A percentile compares a stretch with the other conserved stretches of the same genome.
These are phyloP conservation scores for Ophiocytium majus DNA, from an alignment of 352 stramenopile species.

Conservation along the genomic window DNA sequence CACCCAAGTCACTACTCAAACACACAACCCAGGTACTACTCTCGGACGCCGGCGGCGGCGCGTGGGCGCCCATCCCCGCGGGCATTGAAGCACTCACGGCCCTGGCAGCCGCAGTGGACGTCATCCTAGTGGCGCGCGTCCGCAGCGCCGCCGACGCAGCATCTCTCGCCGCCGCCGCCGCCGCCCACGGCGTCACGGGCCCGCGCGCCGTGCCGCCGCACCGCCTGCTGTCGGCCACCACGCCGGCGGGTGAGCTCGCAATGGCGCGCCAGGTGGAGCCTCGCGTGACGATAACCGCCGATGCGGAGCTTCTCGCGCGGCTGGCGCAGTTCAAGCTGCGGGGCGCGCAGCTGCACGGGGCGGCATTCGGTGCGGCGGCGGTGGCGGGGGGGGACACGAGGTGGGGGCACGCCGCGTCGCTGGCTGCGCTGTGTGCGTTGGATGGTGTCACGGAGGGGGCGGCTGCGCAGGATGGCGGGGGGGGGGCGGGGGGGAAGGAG, in stretches of 20 bases:
- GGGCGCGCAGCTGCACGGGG: neutral
- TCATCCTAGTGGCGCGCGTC: neutral
- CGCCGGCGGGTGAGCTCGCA: neutral
- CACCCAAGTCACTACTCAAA: too few relatives aligned
- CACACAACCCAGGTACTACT: too few relatives aligned
- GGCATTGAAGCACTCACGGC: too few relatives aligned
- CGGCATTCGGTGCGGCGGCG: neutral
- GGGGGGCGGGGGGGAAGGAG: too few relatives aligned
- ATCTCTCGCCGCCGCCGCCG: neutral
- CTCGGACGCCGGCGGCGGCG: too few relatives aligned
- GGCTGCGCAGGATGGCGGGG: too few relatives aligned
- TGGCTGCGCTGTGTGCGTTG: neutral
- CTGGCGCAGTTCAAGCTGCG: neutral
- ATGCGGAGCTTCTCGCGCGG: neutral
- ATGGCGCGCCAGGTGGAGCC: neutral
- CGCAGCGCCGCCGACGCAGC: neutral
- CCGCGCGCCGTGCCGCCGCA: neutral
- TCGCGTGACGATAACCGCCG: neutral
- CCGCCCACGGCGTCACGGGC: neutral
- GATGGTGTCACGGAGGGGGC: too few relatives aligned
- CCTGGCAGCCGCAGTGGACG: too few relatives aligned
- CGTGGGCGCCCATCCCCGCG: too few relatives aligned
- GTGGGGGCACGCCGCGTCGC: neutral
- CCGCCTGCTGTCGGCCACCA: neutral
- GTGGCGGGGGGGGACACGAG: neutral